Percentiles rank a stretch among this genome's conserved stretches.
Evolutionary conservation across 805 yeast genomes (phyloP).

Genomic region (Pichia californica): DNA sequence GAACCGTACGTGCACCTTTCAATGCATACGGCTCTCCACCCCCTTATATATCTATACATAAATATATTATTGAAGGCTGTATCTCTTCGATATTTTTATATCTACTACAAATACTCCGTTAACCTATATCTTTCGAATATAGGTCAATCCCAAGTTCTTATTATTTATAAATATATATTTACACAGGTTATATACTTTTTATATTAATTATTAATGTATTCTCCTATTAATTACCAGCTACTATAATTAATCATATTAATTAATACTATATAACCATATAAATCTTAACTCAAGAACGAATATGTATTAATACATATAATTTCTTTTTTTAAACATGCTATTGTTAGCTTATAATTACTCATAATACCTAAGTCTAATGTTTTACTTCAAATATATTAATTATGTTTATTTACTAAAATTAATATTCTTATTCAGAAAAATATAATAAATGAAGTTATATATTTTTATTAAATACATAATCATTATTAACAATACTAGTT

Average conservation of each 20-base stretch:
- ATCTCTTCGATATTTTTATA: not conserved
- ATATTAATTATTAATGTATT: not conserved
- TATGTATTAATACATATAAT: not conserved
- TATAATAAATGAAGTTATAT: not conserved
- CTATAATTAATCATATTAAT: constrained; percentile 2
- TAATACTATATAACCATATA: not conserved
- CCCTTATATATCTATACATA: not conserved
- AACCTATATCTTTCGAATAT: not conserved
- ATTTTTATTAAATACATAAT: no score
- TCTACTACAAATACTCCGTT: constrained; percentile 1
- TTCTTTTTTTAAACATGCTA: constrained; percentile 1
- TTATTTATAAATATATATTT: constrained; percentile 1
- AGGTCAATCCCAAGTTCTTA: constrained; percentile 3
- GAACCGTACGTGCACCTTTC: constrained; percentile 2
- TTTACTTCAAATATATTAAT: no score
- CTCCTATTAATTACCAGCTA: not conserved
- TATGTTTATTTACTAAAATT: no score
- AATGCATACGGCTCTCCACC: constrained; percentile 5
- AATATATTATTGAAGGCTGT: not conserved
- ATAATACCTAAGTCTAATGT: constrained; percentile 2
- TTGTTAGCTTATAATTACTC: constrained; percentile 1
- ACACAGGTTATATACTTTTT: constrained; percentile 1
- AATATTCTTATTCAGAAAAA: not conserved
- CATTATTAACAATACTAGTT: no score
- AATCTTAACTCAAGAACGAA: constrained; percentile 1